phyloP scores from a whole-genome alignment of 202 grass and related monocot species.

The Setaria viridis region DNA sequence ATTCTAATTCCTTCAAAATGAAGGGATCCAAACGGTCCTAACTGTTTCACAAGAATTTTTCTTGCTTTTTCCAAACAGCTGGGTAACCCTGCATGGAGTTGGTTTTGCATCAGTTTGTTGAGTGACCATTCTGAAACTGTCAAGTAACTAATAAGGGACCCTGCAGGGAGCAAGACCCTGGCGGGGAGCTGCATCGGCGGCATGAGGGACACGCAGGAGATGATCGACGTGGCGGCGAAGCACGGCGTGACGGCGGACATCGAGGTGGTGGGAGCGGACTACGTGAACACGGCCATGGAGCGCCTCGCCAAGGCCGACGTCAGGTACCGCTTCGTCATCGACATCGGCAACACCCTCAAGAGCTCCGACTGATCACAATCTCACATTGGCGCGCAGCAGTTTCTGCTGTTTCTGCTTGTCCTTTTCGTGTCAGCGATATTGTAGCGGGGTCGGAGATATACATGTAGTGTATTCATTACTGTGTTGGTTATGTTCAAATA shows the following conservation, averaged over 20 bases:
- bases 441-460: neutral
- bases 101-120: neutral
- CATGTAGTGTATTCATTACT: neutral
- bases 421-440: neutral
- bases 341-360: slow-evolving; percentile 73
- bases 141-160: neutral
- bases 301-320: slow-evolving; percentile 64
- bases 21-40: no score
- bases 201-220: slow-evolving; percentile 80
- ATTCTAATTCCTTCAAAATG: no score
- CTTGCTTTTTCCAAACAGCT: neutral
- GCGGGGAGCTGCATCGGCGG: slow-evolving; percentile 73
- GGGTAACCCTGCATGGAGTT: neutral
- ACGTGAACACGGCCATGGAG: slow-evolving; percentile 74
- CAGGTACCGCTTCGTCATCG: slow-evolving; percentile 80
- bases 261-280: slow-evolving; percentile 62
- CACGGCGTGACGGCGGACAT: slow-evolving; percentile 74
- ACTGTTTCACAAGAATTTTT: neutral
- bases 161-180: slow-evolving; percentile 55
- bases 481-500: neutral
- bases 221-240: slow-evolving; percentile 77
- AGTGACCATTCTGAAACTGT: neutral
- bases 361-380: slow-evolving; percentile 2
- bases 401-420: neutral
- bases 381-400: neutral